These are phyloP conservation scores for Conringia planisiliqua DNA, from an alignment of 345 rosid genomes.

Conservation along the genomic window DNA sequence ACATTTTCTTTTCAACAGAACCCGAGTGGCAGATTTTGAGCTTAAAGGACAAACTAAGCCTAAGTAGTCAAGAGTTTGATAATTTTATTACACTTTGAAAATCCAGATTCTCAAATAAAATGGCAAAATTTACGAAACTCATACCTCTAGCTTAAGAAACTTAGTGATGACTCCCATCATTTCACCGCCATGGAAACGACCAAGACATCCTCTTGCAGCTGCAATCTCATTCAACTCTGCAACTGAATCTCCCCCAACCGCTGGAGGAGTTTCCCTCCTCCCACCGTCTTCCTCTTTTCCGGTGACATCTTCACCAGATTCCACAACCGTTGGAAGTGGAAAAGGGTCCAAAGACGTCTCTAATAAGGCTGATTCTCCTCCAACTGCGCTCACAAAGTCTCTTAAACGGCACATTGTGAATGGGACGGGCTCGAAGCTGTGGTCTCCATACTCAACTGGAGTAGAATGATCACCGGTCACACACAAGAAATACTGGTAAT, in stretches of 20 bases:
- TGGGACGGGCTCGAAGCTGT: conserved; percentile 95
- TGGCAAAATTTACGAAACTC: background rate
- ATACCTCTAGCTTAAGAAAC: conserved; percentile 25
- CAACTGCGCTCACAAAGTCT: conserved; percentile 68
- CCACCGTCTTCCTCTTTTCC: background rate
- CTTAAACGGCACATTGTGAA: conserved; percentile 63
- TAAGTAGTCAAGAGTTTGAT: background rate
- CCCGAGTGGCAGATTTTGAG: too few relatives aligned
- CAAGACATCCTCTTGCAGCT: conserved; percentile 90
- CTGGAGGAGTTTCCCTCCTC: background rate
- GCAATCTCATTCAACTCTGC: conserved; percentile 67
- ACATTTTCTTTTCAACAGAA: too few relatives aligned
- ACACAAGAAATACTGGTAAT: conserved; percentile 64
- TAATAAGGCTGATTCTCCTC: conserved; percentile 58
- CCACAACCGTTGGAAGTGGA: conserved; percentile 61
- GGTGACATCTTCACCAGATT: conserved; percentile 37
- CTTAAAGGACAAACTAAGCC: too few relatives aligned
- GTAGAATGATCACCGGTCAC: conserved; percentile 97
- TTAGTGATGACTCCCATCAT: conserved; percentile 33
- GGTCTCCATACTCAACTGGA: conserved; percentile 94
- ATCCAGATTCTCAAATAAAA: background rate
- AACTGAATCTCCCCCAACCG: conserved; percentile 74
- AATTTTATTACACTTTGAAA: conserved; percentile 20
- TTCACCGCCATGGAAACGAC: conserved; percentile 84
- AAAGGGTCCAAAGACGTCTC: conserved; percentile 73